phyloP scores from a whole-genome alignment of 164 flowering plant species.

The Magnolia officinalis region DNA sequence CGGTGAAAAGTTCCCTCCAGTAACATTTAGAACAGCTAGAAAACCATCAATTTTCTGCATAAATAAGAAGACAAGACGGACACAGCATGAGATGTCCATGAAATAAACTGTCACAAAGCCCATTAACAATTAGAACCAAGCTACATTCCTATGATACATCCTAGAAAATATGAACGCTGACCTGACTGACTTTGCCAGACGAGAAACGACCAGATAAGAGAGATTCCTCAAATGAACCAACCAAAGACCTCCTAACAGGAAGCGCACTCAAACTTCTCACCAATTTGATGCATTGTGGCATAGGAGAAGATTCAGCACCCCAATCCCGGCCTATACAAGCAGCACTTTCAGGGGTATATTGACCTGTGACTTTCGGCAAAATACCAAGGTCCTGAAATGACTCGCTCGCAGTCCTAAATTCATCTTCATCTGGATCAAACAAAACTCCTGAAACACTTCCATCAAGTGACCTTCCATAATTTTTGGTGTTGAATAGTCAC shows the following conservation, averaged over 20 bases:
- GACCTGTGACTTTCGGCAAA: slow-evolving; percentile 28
- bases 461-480: slow-evolving; percentile 30
- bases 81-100: neutral
- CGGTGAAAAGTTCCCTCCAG: slow-evolving; percentile 84
- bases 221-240: slow-evolving; percentile 97
- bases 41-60: slow-evolving; percentile 83
- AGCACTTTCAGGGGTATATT: slow-evolving; percentile 36
- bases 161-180: slow-evolving; percentile 23
- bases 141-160: neutral
- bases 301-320: slow-evolving; percentile 24
- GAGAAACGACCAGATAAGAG: slow-evolving; percentile 77
- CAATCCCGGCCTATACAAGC: slow-evolving; percentile 25
- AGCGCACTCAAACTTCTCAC: slow-evolving; percentile 51
- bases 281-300: slow-evolving; percentile 28
- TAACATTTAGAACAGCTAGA: slow-evolving; percentile 77
- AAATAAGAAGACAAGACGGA: slow-evolving; percentile 1
- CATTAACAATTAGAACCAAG: neutral
- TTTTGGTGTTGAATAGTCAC: slow-evolving; percentile 24
- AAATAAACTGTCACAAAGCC: neutral
- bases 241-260: slow-evolving; percentile 74
- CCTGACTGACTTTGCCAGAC: slow-evolving; percentile 60
- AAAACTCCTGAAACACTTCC: slow-evolving; percentile 24
- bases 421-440: slow-evolving; percentile 37
- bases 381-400: slow-evolving; percentile 41
- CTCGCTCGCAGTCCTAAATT: slow-evolving; percentile 23